Evolutionary conservation across 495 filamentous ascomycete genomes (phyloP).

Genomic region (Penicillium arizonense): DNA sequence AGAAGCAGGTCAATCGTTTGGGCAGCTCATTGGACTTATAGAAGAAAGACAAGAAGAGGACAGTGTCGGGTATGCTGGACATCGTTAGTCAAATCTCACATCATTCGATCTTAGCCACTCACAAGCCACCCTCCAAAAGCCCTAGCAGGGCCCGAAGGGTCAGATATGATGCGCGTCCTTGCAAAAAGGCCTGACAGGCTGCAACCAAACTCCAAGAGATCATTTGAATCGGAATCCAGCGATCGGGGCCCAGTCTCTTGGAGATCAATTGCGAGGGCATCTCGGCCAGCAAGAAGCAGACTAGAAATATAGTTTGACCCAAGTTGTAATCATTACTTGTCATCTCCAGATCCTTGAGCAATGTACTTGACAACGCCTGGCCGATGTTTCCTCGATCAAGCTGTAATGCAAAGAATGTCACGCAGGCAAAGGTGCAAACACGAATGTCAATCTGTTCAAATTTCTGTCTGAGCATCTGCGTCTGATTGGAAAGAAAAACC

Average conservation of each 20-base stretch:
- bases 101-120: not conserved
- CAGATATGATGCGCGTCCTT: slow-evolving; percentile 58
- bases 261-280: slow-evolving; percentile 48
- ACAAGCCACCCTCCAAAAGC: slow-evolving; percentile 58
- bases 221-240: slow-evolving; percentile 21
- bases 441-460: slow-evolving; percentile 32
- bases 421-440: slow-evolving; percentile 53
- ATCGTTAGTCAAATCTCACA: not conserved
- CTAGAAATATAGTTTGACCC: slow-evolving; percentile 59
- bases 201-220: slow-evolving; percentile 29
- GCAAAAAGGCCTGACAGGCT: slow-evolving; percentile 24
- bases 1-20: slow-evolving; percentile 61
- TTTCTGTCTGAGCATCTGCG: not conserved
- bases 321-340: slow-evolving; percentile 67
- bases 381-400: slow-evolving; percentile 65
- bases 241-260: slow-evolving; percentile 9
- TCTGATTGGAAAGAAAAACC: slow-evolving; percentile 17
- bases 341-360: slow-evolving; percentile 49
- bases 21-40: slow-evolving; percentile 65
- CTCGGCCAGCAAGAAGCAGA: slow-evolving; percentile 59
- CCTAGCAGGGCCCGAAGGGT: slow-evolving; percentile 61
- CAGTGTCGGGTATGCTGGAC: slow-evolving; percentile 13
- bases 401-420: slow-evolving; percentile 55
- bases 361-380: slow-evolving; percentile 61
- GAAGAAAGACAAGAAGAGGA: slow-evolving; percentile 71